phyloP scores from a whole-genome alignment of 1,284 basidiomycete species.

The Earliella scabrosa region DNA sequence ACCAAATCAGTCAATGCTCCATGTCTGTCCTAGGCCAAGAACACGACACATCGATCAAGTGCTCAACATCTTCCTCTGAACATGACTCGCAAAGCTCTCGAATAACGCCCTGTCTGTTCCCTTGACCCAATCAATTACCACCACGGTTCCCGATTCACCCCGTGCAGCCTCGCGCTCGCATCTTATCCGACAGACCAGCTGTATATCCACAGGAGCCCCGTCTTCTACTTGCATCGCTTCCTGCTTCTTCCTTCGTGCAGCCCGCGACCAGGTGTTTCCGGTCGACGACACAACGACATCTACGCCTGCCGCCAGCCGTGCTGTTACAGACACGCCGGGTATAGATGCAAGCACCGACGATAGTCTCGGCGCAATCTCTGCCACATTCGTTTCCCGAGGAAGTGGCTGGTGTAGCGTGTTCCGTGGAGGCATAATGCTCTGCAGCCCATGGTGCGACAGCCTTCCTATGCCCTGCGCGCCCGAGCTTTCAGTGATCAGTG shows the following conservation, averaged over 20 bases:
- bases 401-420: conserved; percentile 54
- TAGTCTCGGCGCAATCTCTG: conserved; percentile 28
- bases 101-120: conserved; percentile 65
- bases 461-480: conserved; percentile 53
- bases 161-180: conserved; percentile 20
- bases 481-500: conserved; percentile 20
- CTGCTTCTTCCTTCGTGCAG: conserved; percentile 56
- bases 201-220: conserved; percentile 5
- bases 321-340: conserved; percentile 32
- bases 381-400: conserved; percentile 23
- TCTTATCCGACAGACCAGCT: conserved; percentile 32
- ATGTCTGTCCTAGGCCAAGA: too few species aligned
- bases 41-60: not conserved
- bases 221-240: conserved; percentile 13
- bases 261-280: conserved; percentile 76
- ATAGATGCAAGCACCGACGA: conserved; percentile 39
- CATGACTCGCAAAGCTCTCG: conserved; percentile 71
- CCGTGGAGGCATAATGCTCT: conserved; percentile 55
- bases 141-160: conserved; percentile 1
- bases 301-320: conserved; percentile 1
- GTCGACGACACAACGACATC: conserved; percentile 46
- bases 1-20: too few species aligned
- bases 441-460: conserved; percentile 47
- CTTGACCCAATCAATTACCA: conserved; percentile 58
- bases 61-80: conserved; percentile 43